Conservation (phyloP, 441 rosid species). For the Metrosideros polymorpha region DNA sequence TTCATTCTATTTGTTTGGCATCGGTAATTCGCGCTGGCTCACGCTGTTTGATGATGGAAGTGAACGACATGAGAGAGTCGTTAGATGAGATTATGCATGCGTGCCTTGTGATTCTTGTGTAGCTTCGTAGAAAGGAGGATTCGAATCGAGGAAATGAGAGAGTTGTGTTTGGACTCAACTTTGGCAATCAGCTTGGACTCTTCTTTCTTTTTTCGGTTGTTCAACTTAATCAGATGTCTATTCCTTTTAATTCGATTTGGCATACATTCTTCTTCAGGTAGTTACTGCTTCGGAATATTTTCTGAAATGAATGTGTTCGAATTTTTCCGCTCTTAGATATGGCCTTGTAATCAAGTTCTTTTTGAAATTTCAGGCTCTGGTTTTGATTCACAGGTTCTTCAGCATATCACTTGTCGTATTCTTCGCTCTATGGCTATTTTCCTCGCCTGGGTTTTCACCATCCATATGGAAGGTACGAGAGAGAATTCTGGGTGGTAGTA, state of each 20-base stretch:
- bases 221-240: neutral
- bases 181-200: neutral
- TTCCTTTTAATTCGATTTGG: neutral
- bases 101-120: neutral
- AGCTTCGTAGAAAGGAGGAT: neutral
- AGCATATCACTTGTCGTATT: slow-evolving; percentile 69
- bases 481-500: neutral
- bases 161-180: neutral
- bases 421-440: slow-evolving; percentile 67
- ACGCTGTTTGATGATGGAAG: neutral
- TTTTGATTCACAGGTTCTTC: slow-evolving; percentile 88
- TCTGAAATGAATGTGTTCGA: neutral
- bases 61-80: neutral
- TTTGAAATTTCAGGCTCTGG: slow-evolving; percentile 77
- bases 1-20: neutral
- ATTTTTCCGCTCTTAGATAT: neutral
- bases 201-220: neutral
- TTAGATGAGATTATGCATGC: neutral
- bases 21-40: neutral
- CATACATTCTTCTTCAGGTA: neutral
- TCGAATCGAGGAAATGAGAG: neutral
- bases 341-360: slow-evolving; percentile 21
- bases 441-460: slow-evolving; percentile 32
- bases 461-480: slow-evolving; percentile 39
- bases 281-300: neutral